Base-by-base conservation (phyloP, 140 eudicot genomes). In the Flaveria floridana region DNA sequence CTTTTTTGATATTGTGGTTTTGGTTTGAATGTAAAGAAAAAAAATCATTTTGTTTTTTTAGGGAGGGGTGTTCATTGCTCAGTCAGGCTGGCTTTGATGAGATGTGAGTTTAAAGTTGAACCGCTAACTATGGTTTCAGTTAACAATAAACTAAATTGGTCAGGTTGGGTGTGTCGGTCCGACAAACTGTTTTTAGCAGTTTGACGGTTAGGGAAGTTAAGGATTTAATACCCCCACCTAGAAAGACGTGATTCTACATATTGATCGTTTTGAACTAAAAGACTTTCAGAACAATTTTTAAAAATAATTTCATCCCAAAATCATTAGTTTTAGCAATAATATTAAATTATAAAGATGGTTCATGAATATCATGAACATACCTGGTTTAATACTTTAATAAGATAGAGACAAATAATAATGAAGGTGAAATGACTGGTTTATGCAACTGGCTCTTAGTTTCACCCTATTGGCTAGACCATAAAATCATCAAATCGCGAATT, bases 21-120 rank as follows among this genome's bases (percentile, higher is more conserved):
- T 41, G 7, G 68, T 51, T 64, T 61, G 37, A 72, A 63, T 79
- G 78, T 79, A 78, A 71, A 78, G 82, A 39, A 50, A 30, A 30
- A 71, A 7, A 34, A 19, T 37, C 13, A 2, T 71, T 48, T 64
- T 72, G 74, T 18, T 23, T 23, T 23, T 23, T 23, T 23, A 23
- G 25, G 25, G 25, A 23, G 25, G 25, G 0, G 0, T 23, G 25
- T 23, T 23, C 25, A 23, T 23, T 23, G 25, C 25, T 23, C 25
- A 23, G 25, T 23, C 25, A 23, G 25, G 25, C 25, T 23, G 61
- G 61, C 7, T 4, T n/a, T 53, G 23, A 53, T 21, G 23, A 5
- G 1, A 16, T 21, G 11, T 1, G 1, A 16, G 18, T n/a, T 18
- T 55, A 16, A 18, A 18, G 13, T 6, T 2, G 13, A 7, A 55